These are phyloP conservation scores for Monosporascus ibericus DNA, from an alignment of 2,329 filamentous ascomycete genomes.

Conservation along the genomic window DNA sequence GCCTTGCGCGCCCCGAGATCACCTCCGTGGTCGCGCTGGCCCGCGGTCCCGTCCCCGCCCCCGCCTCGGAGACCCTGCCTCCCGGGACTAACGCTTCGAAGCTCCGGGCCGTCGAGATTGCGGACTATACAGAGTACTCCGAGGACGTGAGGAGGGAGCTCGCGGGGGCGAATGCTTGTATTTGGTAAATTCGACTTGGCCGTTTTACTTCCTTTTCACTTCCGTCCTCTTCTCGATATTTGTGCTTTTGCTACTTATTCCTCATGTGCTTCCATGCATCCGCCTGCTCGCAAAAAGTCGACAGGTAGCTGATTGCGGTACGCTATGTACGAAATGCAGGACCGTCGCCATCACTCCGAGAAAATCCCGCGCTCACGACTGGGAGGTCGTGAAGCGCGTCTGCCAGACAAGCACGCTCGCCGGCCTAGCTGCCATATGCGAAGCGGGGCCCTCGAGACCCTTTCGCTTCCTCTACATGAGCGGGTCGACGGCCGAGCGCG, in stretches of 20 bases:
- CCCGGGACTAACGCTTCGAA: conserved; percentile 26
- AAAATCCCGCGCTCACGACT: conserved; percentile 10
- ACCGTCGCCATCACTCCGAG: conserved; percentile 22
- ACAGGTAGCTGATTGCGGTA: too few relatives aligned
- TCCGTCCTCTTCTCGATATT: neutral
- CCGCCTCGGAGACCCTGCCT: conserved; percentile 14
- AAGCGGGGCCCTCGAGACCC: conserved; percentile 18
- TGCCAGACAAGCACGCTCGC: conserved; percentile 18
- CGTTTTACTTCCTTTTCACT: too few relatives aligned
- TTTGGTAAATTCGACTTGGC: conserved; percentile 10
- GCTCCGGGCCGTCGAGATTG: conserved; percentile 31
- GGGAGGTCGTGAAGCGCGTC: conserved; percentile 18
- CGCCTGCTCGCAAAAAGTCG: too few relatives aligned
- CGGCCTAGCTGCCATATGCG: conserved; percentile 20
- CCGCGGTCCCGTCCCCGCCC: conserved; percentile 27
- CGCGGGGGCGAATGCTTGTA: conserved; percentile 33
- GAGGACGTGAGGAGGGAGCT: conserved; percentile 33
- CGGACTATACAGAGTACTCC: conserved; percentile 35
- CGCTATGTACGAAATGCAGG: conserved; percentile 7
- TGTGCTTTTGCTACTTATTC: neutral
- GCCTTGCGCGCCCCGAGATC: conserved; percentile 28
- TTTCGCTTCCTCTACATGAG: conserved; percentile 35
- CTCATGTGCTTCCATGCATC: neutral
- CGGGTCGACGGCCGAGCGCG: conserved; percentile 36
- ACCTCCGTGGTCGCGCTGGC: conserved; percentile 35